Percentiles rank a stretch among this genome's conserved stretches.
These are phyloP conservation scores for Coleophoma crateriformis DNA, from an alignment of 2,329 filamentous ascomycete genomes.

Conservation along the genomic window DNA sequence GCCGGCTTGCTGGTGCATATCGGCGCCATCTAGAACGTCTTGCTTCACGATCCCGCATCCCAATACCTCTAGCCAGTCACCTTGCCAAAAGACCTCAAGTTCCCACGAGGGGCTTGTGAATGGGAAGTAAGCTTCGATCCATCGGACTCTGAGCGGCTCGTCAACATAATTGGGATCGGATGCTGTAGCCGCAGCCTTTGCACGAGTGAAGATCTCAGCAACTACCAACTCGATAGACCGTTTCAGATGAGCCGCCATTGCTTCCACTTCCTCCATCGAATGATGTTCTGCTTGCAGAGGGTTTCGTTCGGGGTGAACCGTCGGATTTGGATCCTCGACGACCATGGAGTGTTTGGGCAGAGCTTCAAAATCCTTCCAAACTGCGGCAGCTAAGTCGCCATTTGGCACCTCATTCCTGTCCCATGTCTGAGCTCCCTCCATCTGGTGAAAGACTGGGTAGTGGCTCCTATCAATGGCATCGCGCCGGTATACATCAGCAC, in stretches of 20 bases:
- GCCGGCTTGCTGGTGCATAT: conserved; percentile 68
- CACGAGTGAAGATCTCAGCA: conserved; percentile 78
- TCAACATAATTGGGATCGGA: conserved; percentile 44
- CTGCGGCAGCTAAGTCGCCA: conserved; percentile 55
- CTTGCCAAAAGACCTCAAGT: conserved; percentile 89
- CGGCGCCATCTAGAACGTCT: conserved; percentile 70
- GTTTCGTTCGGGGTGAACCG: conserved; percentile 72
- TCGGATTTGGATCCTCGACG: conserved; percentile 79
- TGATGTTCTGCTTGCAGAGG: conserved; percentile 72
- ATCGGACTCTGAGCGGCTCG: conserved; percentile 79
- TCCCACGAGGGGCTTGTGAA: conserved; percentile 97
- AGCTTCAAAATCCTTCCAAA: conserved; percentile 64
- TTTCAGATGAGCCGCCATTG: conserved; percentile 81
- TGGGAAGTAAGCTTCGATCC: conserved; percentile 96
- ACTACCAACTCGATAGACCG: conserved; percentile 85
- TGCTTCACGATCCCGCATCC: conserved; percentile 91
- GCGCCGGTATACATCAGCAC: conserved; percentile 89
- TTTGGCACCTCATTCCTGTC: conserved; percentile 57
- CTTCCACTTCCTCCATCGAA: conserved; percentile 70
- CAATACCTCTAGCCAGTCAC: conserved; percentile 92
- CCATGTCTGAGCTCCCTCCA: conserved; percentile 94
- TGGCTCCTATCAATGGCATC: conserved; percentile 94
- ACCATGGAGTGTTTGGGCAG: conserved; percentile 70
- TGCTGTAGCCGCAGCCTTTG: conserved; percentile 56
- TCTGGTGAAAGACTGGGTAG: conserved; percentile 97